Base-by-base conservation (phyloP, 2,329 filamentous ascomycete species). In the Raffaelea albimanens region DNA sequence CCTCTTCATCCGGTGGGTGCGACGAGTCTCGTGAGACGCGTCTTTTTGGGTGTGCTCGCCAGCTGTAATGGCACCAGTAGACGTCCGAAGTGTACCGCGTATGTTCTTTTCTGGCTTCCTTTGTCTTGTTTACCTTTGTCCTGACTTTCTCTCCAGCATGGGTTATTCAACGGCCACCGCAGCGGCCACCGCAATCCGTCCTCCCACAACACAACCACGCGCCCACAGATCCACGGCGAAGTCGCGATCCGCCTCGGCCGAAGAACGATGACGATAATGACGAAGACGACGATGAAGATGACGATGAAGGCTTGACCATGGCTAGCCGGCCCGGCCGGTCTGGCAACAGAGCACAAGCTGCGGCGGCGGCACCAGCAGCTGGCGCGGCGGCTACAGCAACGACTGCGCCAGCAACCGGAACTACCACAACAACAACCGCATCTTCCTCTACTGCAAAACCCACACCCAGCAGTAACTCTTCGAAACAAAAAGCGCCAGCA, bases 181-280 rank as follows among this genome's bases (percentile, higher is more conserved):
- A 53, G n/a, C 52, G 50, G 13, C 56, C 56, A 11, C 52, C 52
- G 5, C 44, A 44, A 11, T 46, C 55, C 1, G 36, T 52, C n/a
- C 44, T 36, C 5, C 51, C 56, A 10, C 54, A 56, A 22, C 56
- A 57, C 50, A 58, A 57, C 46, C 48, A 52, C 29, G 40, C 47
- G 5, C 56, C 55, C 3, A 40, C 52, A 2, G 50, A 56, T 8
- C 44, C 51, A 9, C 46, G 38, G n/a, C 46, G 52, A 7, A 20
- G 22, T 5, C 49, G 40, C 16, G 39, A 41, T 22, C 18, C 22
- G 18, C 19, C 36, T 16, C 23, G 36, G 2, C 31, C 38, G 18
- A 45, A 43, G 13, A 39, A 9, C 31, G 29, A 44, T 16, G 34
- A n/a, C 5, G 5, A 38, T 16, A 16, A 16, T 5, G 18, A 38